Base-by-base conservation (phyloP, 2,329 filamentous ascomycete genomes). In the Colletotrichum viniferum region DNA sequence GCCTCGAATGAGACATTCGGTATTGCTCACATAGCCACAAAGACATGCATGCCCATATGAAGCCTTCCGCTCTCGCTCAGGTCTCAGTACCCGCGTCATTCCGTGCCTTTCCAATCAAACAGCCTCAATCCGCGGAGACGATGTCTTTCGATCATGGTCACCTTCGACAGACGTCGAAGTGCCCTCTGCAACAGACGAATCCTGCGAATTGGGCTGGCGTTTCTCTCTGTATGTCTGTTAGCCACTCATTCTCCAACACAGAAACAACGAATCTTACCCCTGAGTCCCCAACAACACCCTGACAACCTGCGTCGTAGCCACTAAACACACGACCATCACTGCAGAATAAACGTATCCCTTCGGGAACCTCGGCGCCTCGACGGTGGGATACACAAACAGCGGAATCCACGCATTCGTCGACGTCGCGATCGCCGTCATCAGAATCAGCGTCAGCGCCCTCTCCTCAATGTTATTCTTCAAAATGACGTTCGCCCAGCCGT, bases 331-430 rank as follows among this genome's bases (percentile, higher is more conserved):
- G 0, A 84, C 82, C 75, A 83, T 79, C 1, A 81, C 82, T 4
- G 87, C 63, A 4, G 81, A 78, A 66, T 86, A 86, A 0, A 83
- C 79, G 55, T 84, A 88, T 0, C 86, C 86, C 72, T 87, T 88
- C 0, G 83, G 81, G 63, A 83, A 88, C 3, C 84, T 77, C 5
- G 87, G 86, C 0, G 82, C 83, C 72, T 88, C 85, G 4, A 86
- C 83, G 0, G 86, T 88, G 1, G 82, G 83, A 76, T 90, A 92
- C 0, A 87, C 85, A 7, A 91, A 79, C 7, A 91, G 77, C 7
- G 86, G 87, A 2, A 88, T 91, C 89, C 89, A 92, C 0, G 88
- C 89, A 0, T 89, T 91, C 0, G 88, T 88, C 0, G 88, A 90
- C 77, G 91, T 89, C 0, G 89, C 84, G n/a, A 91, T 81, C 0